Evolutionary conservation across 2,329 filamentous ascomycete genomes (phyloP).

Genomic region (Aspergillus cejpii): DNA sequence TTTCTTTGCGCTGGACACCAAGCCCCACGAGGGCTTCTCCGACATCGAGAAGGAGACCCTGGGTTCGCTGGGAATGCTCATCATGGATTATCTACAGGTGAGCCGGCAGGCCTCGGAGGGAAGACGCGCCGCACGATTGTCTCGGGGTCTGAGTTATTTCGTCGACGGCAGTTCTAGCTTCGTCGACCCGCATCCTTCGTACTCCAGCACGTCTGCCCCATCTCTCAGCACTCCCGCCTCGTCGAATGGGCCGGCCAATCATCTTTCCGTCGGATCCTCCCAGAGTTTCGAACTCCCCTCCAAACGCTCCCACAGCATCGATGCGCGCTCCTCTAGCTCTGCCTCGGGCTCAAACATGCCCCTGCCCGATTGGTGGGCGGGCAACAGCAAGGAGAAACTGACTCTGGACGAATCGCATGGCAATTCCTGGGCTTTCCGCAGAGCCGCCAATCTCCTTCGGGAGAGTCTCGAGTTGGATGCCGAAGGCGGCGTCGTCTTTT

Average conservation of each 20-base stretch:
- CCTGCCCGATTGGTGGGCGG: slow-evolving; percentile 30
- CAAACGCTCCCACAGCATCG: slow-evolving; percentile 25
- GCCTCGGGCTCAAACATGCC: slow-evolving; percentile 26
- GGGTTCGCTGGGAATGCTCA: slow-evolving; percentile 50
- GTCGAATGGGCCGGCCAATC: slow-evolving; percentile 19
- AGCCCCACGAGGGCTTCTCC: slow-evolving; percentile 46
- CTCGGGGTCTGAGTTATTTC: slow-evolving; percentile 51
- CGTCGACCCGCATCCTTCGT: slow-evolving; percentile 25
- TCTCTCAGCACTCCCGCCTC: slow-evolving; percentile 18
- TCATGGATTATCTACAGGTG: slow-evolving; percentile 56
- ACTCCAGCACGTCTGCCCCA: slow-evolving; percentile 15
- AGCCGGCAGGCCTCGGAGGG: slow-evolving; percentile 48
- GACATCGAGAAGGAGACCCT: slow-evolving; percentile 44
- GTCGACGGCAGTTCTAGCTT: slow-evolving; percentile 47
- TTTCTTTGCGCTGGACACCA: slow-evolving; percentile 54
- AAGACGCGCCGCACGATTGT: slow-evolving; percentile 48
- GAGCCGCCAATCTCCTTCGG: slow-evolving; percentile 45
- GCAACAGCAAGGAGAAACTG: slow-evolving; percentile 22
- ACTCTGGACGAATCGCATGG: slow-evolving; percentile 32
- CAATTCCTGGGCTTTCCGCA: slow-evolving; percentile 41
- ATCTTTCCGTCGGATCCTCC: slow-evolving; percentile 20
- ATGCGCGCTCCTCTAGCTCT: slow-evolving; percentile 23
- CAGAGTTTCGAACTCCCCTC: slow-evolving; percentile 19
- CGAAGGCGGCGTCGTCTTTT: slow-evolving; percentile 44
- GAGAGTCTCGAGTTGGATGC: slow-evolving; percentile 43